Evolutionary conservation across 345 rosid species (phyloP).

Genomic region (Stellera chamaejasme): DNA sequence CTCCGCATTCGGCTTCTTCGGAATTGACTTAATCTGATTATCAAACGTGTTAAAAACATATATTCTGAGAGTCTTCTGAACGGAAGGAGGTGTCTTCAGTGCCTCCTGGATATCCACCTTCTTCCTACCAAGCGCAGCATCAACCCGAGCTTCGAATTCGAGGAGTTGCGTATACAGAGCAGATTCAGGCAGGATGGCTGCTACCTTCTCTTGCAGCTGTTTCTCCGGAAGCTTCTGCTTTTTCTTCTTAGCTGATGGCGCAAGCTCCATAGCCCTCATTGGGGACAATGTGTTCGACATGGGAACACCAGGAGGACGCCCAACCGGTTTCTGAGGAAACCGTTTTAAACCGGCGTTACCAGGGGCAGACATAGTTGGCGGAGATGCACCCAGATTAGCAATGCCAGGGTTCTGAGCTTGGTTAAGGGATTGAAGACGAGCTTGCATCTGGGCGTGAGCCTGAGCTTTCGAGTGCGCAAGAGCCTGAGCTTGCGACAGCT

Average conservation of each 20-base stretch:
- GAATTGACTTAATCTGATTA: slow-evolving; percentile 72
- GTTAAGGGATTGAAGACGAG: slow-evolving; percentile 63
- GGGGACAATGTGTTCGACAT: slow-evolving; percentile 54
- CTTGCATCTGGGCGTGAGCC: slow-evolving; percentile 69
- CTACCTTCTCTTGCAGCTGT: slow-evolving; percentile 85
- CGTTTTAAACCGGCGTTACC: slow-evolving; percentile 51
- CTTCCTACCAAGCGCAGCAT: slow-evolving; percentile 84
- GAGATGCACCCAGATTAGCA: slow-evolving; percentile 58
- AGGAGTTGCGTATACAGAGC: slow-evolving; percentile 95
- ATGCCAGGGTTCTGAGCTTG: slow-evolving; percentile 47
- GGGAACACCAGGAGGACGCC: slow-evolving; percentile 69
- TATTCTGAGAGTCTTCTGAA: slow-evolving; percentile 87
- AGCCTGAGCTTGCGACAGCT: slow-evolving; percentile 65
- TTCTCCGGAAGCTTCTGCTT: slow-evolving; percentile 94
- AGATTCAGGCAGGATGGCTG: slow-evolving; percentile 93
- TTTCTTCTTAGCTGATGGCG: slow-evolving; percentile 72
- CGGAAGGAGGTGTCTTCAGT: slow-evolving; percentile 80
- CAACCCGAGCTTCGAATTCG: slow-evolving; percentile 89
- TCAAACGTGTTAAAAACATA: slow-evolving; percentile 85
- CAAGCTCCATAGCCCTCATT: slow-evolving; percentile 70
- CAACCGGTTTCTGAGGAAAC: slow-evolving; percentile 60
- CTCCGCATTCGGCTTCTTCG: slow-evolving; percentile 78
- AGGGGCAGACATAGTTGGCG: slow-evolving; percentile 58
- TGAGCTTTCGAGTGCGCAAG: slow-evolving; percentile 39
- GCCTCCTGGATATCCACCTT: slow-evolving; percentile 97